Evolutionary conservation across 257 asterid genomes (phyloP), one percentile per base, ranked within the genome.

Genomic region (Solanum pinnatisectum): DNA sequence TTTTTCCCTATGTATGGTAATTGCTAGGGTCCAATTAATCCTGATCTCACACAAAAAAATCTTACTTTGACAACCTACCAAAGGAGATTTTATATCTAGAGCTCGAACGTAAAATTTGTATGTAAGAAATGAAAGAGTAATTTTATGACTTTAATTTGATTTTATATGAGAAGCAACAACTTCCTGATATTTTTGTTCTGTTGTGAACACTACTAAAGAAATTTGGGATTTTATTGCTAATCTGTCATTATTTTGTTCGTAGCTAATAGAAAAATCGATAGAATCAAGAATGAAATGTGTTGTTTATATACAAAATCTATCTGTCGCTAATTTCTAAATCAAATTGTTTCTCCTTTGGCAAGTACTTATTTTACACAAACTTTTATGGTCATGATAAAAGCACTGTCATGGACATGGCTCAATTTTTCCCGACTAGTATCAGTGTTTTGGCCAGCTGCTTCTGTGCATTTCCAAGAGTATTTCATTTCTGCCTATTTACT

Each of bases 301-400:
- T 49, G 1, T 15, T 49, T 49, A 5, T 0, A 0, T 49, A 14
- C 0, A 52, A 52, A 52, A 16, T 52, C 0, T 5, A 0, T 52
- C 3, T 0, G 60, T 16, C 23, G 60, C 9, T 52, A 52, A 3
- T 49, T 12, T 49, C 5, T 8, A 8, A 52, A 16, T 23, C 14
- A 39, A 11, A 77, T 39, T 77, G 22, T 77, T 77, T 77, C 18
- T 77, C 5, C 6, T 14, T 16, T 22, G 13, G 83, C 52, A 22
- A 39, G 5, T 39, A 30, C 30, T 30, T 30, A 15, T 13, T 78
- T 78, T 79, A 10, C 40, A 15, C 85, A 2, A 2, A 44, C 35
- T 79, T 44, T 79, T 44, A 16, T 79, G 39, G 27, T 16, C n/a
- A 14, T 5, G 27, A 13, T 12, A 78, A 25, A 22, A 40, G 37